A percentile compares a stretch with the other conserved stretches of the same genome.
phyloP scores from a whole-genome alignment of 169 alveolate genomes.

The Cryptosporidium viatorum region DNA sequence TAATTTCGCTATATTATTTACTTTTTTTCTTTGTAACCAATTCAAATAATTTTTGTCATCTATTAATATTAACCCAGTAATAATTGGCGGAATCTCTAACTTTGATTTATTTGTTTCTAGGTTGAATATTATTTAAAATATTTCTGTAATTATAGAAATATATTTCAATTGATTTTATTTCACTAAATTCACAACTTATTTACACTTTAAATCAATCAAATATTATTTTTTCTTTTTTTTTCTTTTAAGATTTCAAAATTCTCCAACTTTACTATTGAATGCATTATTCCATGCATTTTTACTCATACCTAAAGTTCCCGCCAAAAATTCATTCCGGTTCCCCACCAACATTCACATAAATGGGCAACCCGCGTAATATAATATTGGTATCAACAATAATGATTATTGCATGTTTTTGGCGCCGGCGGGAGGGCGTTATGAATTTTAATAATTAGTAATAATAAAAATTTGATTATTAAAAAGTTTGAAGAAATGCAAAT shows the following conservation, averaged over 20 bases:
- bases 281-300: neutral
- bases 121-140: no score
- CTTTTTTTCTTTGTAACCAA: neutral
- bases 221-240: no score
- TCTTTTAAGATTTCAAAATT: neutral
- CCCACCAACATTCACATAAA: no score
- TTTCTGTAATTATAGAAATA: no score
- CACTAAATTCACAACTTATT: no score
- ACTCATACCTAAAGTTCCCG: neutral
- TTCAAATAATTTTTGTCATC: neutral
- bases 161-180: no score
- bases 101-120: neutral
- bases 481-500: neutral
- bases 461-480: neutral
- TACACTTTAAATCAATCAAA: no score
- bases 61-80: neutral
- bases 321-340: neutral
- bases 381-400: neutral
- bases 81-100: neutral
- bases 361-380: no score
- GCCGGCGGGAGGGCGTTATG: neutral
- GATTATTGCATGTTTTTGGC: slow-evolving; percentile 20
- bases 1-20: neutral
- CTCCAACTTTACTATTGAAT: neutral
- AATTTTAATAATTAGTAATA: neutral